Evolutionary conservation across 2,329 filamentous ascomycete species (phyloP), one percentile per base, ranked within the genome.

Genomic region (Alternaria metachromatica): DNA sequence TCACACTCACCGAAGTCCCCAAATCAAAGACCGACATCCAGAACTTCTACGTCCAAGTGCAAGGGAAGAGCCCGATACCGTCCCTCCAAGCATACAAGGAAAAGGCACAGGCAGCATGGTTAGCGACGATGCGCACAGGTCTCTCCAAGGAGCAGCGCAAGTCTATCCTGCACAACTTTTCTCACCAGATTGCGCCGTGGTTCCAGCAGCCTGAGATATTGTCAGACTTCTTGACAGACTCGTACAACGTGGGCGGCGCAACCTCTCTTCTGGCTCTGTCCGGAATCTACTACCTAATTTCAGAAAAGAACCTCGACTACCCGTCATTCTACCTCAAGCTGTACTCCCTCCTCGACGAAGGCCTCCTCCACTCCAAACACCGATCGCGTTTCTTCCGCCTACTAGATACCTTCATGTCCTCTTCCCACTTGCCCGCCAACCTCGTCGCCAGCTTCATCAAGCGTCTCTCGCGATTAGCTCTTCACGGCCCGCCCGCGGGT

Each of bases 361-460:
- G 93, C 53, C 87, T 98, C 9, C 84, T 99, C 50, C 94, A 99
- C 83, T 97, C 94, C 20, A 97, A 96, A 81, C 92, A 99, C 82
- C 90, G 96, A 55, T 96, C 94, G 20, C 89, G 91, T 60, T 97
- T 99, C 82, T 96, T 99, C 83, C 91, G 96, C 55, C 86, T 98
- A 15, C 84, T 99, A 62, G 93, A 97, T 73, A 94, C 91, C 4
- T 99, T 98, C 81, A 87, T 99, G 70, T 87, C 87, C 5, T 98
- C 95, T 0, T 94, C 93, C 4, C 96, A 99, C 87, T 86, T 99
- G 73, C 96, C 96, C 4, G 94, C 93, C 5, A 89, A 90, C 5
- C 85, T 99, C 43, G 92, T 99, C 3, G 95, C 96, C 12, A 97
- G 94, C 80, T 99, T 99, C 81, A 90, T 99, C 83, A 99, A 99